Evolutionary conservation across 495 filamentous ascomycete genomes (phyloP).

Genomic region (Viridothelium virens): DNA sequence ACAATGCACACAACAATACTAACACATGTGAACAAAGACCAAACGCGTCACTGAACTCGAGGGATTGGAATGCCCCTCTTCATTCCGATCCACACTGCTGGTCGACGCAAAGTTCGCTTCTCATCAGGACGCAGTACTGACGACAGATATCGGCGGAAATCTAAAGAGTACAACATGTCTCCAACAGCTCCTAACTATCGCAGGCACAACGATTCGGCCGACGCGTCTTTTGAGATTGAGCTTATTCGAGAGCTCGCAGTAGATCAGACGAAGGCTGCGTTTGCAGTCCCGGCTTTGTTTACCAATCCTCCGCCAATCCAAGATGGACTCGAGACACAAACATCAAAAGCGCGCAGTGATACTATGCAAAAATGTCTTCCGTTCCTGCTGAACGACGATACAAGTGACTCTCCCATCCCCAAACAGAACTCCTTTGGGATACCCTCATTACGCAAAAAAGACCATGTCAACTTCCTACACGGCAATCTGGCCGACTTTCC

Average conservation of each 20-base stretch:
- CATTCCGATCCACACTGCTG: neutral
- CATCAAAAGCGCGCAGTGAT: slow-evolving; percentile 58
- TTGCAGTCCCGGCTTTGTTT: neutral
- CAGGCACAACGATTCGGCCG: neutral
- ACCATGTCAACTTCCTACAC: slow-evolving; percentile 71
- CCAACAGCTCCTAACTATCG: neutral
- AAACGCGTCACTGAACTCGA: neutral
- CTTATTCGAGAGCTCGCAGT: neutral
- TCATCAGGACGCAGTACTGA: neutral
- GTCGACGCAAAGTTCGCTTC: neutral
- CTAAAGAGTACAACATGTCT: neutral
- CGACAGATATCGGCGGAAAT: neutral
- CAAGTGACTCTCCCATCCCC: slow-evolving; percentile 36
- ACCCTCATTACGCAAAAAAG: slow-evolving; percentile 58
- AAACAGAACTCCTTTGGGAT: slow-evolving; percentile 62
- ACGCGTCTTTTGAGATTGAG: neutral
- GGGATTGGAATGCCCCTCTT: neutral
- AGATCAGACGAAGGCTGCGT: neutral
- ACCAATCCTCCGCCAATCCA: slow-evolving; percentile 35
- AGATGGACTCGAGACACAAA: slow-evolving; percentile 61
- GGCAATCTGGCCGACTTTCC: slow-evolving; percentile 59
- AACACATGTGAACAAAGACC: neutral
- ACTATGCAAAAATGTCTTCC: slow-evolving; percentile 63
- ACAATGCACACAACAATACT: neutral
- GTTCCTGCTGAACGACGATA: slow-evolving; percentile 47